Evolutionary conservation across 371 early-diverging fungal species (phyloP), one percentile per base, ranked within the genome.

Genomic region (Mucor racemosus): DNA sequence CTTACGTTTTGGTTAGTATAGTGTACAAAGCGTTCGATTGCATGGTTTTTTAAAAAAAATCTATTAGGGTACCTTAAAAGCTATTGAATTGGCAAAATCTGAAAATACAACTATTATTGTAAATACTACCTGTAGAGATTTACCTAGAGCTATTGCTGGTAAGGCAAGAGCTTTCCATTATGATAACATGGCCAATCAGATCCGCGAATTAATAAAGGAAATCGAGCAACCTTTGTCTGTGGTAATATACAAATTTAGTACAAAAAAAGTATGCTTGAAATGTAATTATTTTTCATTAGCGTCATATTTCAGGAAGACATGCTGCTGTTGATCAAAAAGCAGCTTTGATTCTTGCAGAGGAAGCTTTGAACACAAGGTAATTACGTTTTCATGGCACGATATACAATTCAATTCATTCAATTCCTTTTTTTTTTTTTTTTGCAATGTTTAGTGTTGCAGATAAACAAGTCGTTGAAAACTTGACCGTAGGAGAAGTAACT

Each of bases 81-180:
- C 63, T 13, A 19, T 66, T 26, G 56, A 60, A 46, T 11, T 42
- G 5, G 39, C 38, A 10, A 31, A 53, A 26, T 5, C 5, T 11
- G 19, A 17, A 14, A 36, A 34, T 35, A 26, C 34, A 41, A 48
- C 66, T 36, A 15, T 70, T 5, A 46, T 64, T 35, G n/a, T 71
- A 3, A 59, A 66, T 40, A 58, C 58, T 7, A 38, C 66, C 21
- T 71, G 54, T 19, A 66, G 71, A 62, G 67, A 60, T 60, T 55
- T 71, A 41, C 55, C 64, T 11, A 35, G 36, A 59, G 71, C 63
- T n/a, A 54, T 66, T 54, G 17, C 42, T 44, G 66, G 59, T 13
- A 58, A 44, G 17, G 36, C 34, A 9, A 58, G 33, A 3, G 26
- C 35, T 9, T 54, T 19, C 39, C 38, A 57, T 34, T 53, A 63